These are phyloP conservation scores for Rhododendron simsii DNA, from an alignment of 148 eudicot species.

Conservation along the genomic window DNA sequence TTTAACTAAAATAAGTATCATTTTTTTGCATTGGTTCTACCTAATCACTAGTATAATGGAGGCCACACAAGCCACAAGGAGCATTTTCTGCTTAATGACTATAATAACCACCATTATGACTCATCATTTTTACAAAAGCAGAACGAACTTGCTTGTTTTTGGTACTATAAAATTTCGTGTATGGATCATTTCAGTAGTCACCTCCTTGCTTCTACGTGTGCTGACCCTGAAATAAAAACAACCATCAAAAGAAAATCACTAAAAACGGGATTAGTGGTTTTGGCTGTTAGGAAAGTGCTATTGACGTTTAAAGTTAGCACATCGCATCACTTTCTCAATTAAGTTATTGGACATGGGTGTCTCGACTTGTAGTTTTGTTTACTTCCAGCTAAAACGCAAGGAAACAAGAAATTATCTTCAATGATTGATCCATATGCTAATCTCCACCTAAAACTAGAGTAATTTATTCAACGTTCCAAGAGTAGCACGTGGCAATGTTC, in stretches of 20 bases:
- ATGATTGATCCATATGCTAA: not conserved
- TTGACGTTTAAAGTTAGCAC: not conserved
- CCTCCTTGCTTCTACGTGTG: not conserved
- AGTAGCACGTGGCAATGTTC: too few relatives aligned
- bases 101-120: not conserved
- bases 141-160: not conserved
- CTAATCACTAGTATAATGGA: not conserved
- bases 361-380: not conserved
- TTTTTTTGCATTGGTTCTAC: not conserved
- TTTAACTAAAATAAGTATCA: too few relatives aligned
- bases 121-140: not conserved
- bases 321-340: not conserved
- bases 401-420: not conserved
- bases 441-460: not conserved
- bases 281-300: not conserved
- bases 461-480: too few relatives aligned
- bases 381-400: not conserved
- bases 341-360: not conserved
- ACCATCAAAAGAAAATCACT: not conserved
- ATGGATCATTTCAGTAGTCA: not conserved
- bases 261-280: not conserved
- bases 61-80: not conserved
- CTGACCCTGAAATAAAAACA: not conserved
- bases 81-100: not conserved
- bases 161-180: not conserved